These are phyloP conservation scores for Pyrenula massariospora DNA, from an alignment of 495 filamentous ascomycete species.

Conservation along the genomic window DNA sequence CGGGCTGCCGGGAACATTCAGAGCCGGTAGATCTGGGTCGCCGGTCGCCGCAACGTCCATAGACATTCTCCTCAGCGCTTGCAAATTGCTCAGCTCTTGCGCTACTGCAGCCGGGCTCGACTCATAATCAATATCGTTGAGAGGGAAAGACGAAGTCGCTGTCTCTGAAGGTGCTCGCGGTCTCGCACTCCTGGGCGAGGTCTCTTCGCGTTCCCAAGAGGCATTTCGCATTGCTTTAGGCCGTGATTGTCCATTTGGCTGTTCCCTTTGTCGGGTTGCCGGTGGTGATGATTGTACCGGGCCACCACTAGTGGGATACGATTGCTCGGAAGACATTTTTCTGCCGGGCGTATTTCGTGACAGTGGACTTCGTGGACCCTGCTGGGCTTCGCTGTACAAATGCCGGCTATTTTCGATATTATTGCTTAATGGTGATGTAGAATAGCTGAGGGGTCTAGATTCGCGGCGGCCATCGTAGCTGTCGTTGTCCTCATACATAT, in stretches of 20 bases:
- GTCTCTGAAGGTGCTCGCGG: conserved; percentile 50
- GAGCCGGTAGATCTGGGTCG: conserved; percentile 87
- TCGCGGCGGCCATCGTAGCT: conserved; percentile 54
- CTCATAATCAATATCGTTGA: conserved; percentile 87
- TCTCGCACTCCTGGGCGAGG: conserved; percentile 49
- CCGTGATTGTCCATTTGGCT: conserved; percentile 30
- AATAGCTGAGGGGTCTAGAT: conserved; percentile 52
- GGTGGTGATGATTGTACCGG: background rate
- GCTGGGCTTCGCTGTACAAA: background rate
- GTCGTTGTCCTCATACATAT: conserved; percentile 69
- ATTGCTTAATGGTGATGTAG: conserved; percentile 39
- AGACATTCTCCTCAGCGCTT: conserved; percentile 91
- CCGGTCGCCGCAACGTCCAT: conserved; percentile 91
- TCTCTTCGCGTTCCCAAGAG: conserved; percentile 36
- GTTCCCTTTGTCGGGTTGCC: conserved; percentile 2
- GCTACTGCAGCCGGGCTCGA: conserved; percentile 84
- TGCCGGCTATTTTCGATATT: conserved; percentile 13
- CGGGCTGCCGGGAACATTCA: conserved; percentile 60
- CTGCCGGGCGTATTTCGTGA: conserved; percentile 14
- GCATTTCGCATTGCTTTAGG: conserved; percentile 23
- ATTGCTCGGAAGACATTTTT: conserved; percentile 8
- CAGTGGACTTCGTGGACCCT: background rate
- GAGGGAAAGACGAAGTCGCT: conserved; percentile 63
- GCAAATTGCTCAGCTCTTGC: conserved; percentile 89
- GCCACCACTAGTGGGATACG: background rate